Evolutionary conservation across 2,329 filamentous ascomycete species (phyloP).

Genomic region (Pseudocercospora fijiensis): DNA sequence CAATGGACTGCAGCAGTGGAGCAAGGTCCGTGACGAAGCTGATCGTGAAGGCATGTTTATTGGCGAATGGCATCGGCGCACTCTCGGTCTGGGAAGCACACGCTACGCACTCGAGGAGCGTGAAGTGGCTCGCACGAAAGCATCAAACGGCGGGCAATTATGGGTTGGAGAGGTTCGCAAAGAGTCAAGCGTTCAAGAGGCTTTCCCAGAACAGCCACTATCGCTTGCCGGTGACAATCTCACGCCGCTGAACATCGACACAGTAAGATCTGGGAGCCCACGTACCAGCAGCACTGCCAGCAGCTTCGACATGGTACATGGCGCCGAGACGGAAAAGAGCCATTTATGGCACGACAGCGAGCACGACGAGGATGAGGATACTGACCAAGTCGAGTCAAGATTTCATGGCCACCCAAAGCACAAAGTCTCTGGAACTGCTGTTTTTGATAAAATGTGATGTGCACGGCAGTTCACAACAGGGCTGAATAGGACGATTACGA

Average conservation of each 20-base stretch:
- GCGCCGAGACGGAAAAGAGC: conserved; percentile 45
- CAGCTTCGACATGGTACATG: conserved; percentile 50
- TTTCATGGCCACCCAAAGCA: conserved; percentile 31
- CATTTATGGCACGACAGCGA: conserved; percentile 27
- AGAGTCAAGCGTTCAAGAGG: conserved; percentile 29
- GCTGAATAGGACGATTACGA: background rate
- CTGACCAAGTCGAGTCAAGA: conserved; percentile 28
- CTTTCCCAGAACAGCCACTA: conserved; percentile 35
- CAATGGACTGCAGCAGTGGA: conserved; percentile 64
- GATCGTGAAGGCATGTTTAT: conserved; percentile 86
- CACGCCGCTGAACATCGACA: conserved; percentile 1
- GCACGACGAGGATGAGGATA: conserved; percentile 29
- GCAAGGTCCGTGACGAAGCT: conserved; percentile 64
- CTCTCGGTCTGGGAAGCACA: conserved; percentile 51
- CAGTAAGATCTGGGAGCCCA: conserved; percentile 23
- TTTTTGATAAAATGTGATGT: conserved; percentile 43
- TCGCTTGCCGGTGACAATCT: conserved; percentile 1
- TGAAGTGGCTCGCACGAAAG: conserved; percentile 38
- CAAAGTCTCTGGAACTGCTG: conserved; percentile 35
- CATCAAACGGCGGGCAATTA: conserved; percentile 47
- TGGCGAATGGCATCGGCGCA: conserved; percentile 82
- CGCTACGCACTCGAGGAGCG: conserved; percentile 46
- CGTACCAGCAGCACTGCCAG: conserved; percentile 36
- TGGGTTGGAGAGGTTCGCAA: conserved; percentile 35
- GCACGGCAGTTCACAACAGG: background rate